phyloP scores from a whole-genome alignment of 805 yeast species.

The Hanseniaspora opuntiae region DNA sequence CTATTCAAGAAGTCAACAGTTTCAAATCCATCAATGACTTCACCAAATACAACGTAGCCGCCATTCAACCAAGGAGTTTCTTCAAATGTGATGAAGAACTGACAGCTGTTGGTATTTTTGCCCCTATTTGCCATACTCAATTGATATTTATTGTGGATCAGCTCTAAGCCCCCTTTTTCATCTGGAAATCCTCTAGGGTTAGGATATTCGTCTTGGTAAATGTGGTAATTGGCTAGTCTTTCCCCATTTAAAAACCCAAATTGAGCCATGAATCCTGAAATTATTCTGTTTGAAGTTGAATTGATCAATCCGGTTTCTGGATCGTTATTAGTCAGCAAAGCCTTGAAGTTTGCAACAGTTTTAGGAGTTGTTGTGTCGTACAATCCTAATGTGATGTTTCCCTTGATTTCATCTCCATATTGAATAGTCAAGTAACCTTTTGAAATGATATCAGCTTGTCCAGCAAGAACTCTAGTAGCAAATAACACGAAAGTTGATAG shows the following conservation, averaged over 20 bases:
- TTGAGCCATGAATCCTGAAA: constrained; percentile 61
- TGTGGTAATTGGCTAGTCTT: constrained; percentile 56
- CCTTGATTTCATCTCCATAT: constrained; percentile 64
- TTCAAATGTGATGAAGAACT: constrained; percentile 80
- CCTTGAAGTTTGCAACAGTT: constrained; percentile 79
- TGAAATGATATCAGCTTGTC: background rate
- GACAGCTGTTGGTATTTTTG: constrained; percentile 76
- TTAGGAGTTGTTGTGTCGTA: constrained; percentile 78
- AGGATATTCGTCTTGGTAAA: constrained; percentile 44
- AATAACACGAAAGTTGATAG: background rate
- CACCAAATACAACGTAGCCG: constrained; percentile 91
- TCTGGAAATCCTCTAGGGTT: constrained; percentile 10
- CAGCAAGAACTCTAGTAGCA: background rate
- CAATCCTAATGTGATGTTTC: constrained; percentile 75
- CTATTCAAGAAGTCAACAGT: constrained; percentile 62
- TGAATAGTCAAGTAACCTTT: constrained; percentile 28
- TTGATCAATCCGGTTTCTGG: constrained; percentile 48
- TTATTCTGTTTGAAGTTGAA: constrained; percentile 60
- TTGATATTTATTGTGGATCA: constrained; percentile 58
- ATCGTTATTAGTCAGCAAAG: constrained; percentile 63
- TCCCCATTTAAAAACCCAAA: constrained; percentile 76
- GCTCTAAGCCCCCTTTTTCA: constrained; percentile 33
- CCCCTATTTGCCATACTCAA: constrained; percentile 76
- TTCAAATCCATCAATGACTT: constrained; percentile 79
- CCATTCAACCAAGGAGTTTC: constrained; percentile 85